A percentile compares a stretch with the other conserved stretches of the same genome.
Evolutionary conservation across 441 rosid species (phyloP).

Genomic region (Breynia disticha): DNA sequence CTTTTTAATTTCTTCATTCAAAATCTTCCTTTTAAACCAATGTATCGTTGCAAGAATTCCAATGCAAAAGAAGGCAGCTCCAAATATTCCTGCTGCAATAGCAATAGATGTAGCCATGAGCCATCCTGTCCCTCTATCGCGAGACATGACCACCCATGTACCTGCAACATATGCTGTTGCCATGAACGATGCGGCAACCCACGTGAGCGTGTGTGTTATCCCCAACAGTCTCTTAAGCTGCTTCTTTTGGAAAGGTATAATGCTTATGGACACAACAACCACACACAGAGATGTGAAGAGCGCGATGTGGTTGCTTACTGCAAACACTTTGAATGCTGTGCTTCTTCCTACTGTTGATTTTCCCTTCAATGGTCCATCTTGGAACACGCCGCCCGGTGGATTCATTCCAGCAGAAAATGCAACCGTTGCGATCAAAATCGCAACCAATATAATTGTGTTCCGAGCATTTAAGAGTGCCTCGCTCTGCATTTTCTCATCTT

Average conservation of each 20-base stretch:
- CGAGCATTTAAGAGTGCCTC: constrained; percentile 26
- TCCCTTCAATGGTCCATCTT: constrained; percentile 16
- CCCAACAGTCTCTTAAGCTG: constrained; percentile 13
- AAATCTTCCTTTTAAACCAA: constrained; percentile 13
- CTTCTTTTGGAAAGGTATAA: constrained; percentile 19
- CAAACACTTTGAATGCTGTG: constrained; percentile 21
- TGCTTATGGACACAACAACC: constrained; percentile 16
- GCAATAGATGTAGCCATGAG: constrained; percentile 1
- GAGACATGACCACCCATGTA: constrained; percentile 14
- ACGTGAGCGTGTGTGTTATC: constrained; percentile 22
- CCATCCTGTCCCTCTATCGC: constrained; percentile 2
- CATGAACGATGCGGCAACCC: constrained; percentile 27
- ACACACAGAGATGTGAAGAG: constrained; percentile 22
- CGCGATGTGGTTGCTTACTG: constrained; percentile 22
- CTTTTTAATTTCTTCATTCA: constrained; percentile 13
- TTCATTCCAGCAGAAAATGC: constrained; percentile 22
- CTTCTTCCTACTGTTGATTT: constrained; percentile 18
- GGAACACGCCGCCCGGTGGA: constrained; percentile 24
- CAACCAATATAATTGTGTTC: constrained; percentile 24
- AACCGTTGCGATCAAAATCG: constrained; percentile 24
- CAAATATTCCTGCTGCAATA: constrained; percentile 8
- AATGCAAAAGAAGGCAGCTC: constrained; percentile 10
- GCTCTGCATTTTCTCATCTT: constrained; percentile 8
- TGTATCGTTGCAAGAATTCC: constrained; percentile 13
- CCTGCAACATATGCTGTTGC: constrained; percentile 23